phyloP scores from a whole-genome alignment of 768 basidiomycete genomes.

The Amanita jacksonii region DNA sequence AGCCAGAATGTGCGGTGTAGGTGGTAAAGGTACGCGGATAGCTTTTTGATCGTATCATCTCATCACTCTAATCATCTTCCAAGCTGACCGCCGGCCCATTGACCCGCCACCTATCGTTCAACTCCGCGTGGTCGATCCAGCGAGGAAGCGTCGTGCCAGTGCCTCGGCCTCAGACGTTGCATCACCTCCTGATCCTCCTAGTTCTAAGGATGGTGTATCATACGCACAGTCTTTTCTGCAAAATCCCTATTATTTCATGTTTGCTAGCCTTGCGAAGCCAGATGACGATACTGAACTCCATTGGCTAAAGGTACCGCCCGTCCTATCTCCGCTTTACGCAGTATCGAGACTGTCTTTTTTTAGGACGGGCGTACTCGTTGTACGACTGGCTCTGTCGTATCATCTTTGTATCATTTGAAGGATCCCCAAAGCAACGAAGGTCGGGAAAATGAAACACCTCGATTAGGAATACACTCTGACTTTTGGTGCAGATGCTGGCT shows the following conservation, averaged over 20 bases:
- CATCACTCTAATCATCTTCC: conserved; percentile 10
- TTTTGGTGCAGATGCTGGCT: conserved; percentile 60
- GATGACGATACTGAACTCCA: conserved; percentile 87
- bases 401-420: conserved; percentile 85
- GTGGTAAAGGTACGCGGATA: conserved; percentile 52
- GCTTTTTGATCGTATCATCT: neutral
- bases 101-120: conserved; percentile 98
- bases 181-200: conserved; percentile 13
- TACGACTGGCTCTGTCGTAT: conserved; percentile 87
- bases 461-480: conserved; percentile 14
- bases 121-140: conserved; percentile 76
- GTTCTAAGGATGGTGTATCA: conserved; percentile 9
- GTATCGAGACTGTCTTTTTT: too few species aligned
- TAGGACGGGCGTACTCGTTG: conserved; percentile 86
- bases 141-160: conserved; percentile 9
- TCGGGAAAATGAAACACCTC: conserved; percentile 9
- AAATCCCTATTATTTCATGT: conserved; percentile 96
- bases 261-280: conserved; percentile 80
- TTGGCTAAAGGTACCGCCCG: conserved; percentile 65
- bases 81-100: conserved; percentile 91
- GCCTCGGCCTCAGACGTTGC: conserved; percentile 13
- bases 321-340: too few species aligned
- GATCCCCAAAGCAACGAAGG: conserved; percentile 48
- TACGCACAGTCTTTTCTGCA: conserved; percentile 64
- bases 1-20: conserved; percentile 84